These are phyloP conservation scores for Rubia tinctorum DNA, from an alignment of 305 asterid species.

Conservation along the genomic window DNA sequence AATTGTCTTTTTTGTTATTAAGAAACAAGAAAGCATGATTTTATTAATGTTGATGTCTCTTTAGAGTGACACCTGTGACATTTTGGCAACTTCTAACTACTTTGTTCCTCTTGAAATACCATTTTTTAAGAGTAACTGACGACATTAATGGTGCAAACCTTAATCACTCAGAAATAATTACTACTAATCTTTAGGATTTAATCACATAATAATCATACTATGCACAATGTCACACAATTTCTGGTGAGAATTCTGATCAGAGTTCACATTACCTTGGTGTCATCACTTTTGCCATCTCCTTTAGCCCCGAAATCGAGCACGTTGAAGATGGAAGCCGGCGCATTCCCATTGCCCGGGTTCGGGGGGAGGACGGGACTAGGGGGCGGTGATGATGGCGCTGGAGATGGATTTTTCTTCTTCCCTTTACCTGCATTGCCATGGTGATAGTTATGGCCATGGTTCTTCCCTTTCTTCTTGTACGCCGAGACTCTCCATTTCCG, in stretches of 20 bases:
- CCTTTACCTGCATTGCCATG: constrained; percentile 40
- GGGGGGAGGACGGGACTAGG: constrained; percentile 19
- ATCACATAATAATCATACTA: not conserved
- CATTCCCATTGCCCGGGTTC: constrained; percentile 41
- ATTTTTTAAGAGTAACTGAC: not conserved
- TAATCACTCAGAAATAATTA: no score
- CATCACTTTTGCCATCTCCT: constrained; percentile 91
- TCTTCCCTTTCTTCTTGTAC: constrained; percentile 57
- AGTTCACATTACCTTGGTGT: constrained; percentile 61
- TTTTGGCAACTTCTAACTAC: constrained; percentile 16
- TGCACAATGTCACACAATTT: not conserved
- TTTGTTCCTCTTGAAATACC: not conserved
- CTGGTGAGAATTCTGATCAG: no score
- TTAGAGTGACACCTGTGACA: constrained; percentile 14
- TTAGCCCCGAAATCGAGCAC: constrained; percentile 86
- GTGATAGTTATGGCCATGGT: constrained; percentile 40
- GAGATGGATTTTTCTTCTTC: constrained; percentile 44
- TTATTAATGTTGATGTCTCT: not conserved
- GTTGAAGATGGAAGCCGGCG: constrained; percentile 41
- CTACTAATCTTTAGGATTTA: not conserved
- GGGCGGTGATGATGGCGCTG: constrained; percentile 20
- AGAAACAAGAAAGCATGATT: not conserved
- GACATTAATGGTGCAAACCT: not conserved
- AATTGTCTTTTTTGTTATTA: constrained; percentile 13
- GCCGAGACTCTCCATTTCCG: constrained; percentile 61